Conservation (phyloP, 2,329 filamentous ascomycete genomes). For the Aspergillus sergii region DNA sequence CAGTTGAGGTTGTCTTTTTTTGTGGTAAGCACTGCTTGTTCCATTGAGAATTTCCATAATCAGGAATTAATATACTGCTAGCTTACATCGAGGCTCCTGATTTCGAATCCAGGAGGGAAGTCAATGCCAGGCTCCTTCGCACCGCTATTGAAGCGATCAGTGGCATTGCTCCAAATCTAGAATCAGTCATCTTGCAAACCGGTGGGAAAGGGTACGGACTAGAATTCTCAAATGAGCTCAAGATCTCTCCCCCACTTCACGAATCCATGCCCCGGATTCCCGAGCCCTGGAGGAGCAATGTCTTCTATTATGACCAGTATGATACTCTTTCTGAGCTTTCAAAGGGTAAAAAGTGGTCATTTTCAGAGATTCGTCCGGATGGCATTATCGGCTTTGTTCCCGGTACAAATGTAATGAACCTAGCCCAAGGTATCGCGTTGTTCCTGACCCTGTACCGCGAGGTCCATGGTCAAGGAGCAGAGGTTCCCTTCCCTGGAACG, state of each 20-base stretch:
- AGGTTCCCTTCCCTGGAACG: no score
- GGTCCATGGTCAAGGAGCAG: conserved; percentile 19
- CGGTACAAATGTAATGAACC: conserved; percentile 25
- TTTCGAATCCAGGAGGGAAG: no score
- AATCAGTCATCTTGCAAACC: conserved; percentile 36
- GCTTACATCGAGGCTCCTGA: no score
- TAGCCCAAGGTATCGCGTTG: conserved; percentile 25
- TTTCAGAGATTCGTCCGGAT: conserved; percentile 34
- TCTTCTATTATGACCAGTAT: conserved; percentile 34
- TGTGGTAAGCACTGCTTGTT: no score
- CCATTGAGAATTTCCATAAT: no score
- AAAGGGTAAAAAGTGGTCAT: conserved; percentile 30
- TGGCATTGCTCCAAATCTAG: background rate
- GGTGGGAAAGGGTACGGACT: conserved; percentile 45
- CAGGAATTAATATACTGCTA: no score
- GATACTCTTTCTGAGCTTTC: conserved; percentile 23
- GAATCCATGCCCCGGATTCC: conserved; percentile 30
- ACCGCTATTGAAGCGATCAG: no score
- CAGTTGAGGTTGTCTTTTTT: no score
- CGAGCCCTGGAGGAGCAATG: conserved; percentile 24
- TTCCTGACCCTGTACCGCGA: conserved; percentile 26
- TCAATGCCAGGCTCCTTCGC: no score
- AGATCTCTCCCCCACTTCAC: conserved; percentile 29
- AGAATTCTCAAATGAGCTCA: conserved; percentile 34
- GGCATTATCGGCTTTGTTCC: conserved; percentile 31